Evolutionary conservation across 2,329 filamentous ascomycete species (phyloP).

Genomic region (Apiospora kogelbergensis): DNA sequence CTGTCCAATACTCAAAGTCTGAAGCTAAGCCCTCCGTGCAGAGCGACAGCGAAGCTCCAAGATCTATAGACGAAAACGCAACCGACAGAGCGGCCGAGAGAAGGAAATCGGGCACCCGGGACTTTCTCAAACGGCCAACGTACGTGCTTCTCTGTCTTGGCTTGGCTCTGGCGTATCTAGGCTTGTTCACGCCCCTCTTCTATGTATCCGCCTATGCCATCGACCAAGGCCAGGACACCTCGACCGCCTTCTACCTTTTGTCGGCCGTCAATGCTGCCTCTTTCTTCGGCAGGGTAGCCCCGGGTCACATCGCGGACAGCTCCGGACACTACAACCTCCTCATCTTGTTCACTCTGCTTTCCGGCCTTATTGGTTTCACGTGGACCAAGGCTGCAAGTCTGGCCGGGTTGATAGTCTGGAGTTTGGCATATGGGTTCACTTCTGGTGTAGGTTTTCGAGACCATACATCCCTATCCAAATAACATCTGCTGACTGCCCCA

Average conservation of each 20-base stretch:
- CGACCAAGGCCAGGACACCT: slow-evolving; percentile 9
- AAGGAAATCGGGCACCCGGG: no score
- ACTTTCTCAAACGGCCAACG: slow-evolving; percentile 3
- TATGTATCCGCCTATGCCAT: slow-evolving; percentile 36
- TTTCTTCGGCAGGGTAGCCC: slow-evolving; percentile 37
- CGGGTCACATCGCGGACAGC: slow-evolving; percentile 36
- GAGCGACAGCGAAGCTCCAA: not conserved
- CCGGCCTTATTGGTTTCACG: slow-evolving; percentile 42
- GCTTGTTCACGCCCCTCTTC: slow-evolving; percentile 43
- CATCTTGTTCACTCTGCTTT: slow-evolving; percentile 28
- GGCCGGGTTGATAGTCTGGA: slow-evolving; percentile 44
- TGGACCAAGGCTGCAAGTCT: slow-evolving; percentile 42
- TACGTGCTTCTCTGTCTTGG: slow-evolving; percentile 29
- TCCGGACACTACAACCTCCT: slow-evolving; percentile 36
- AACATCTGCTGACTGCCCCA: not conserved
- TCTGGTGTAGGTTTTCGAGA: slow-evolving; percentile 37
- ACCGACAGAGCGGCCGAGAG: not conserved
- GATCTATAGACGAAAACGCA: not conserved
- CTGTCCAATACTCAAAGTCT: slow-evolving; percentile 15
- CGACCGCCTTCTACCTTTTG: slow-evolving; percentile 35
- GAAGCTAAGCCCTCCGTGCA: slow-evolving; percentile 32
- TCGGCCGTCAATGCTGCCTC: slow-evolving; percentile 39
- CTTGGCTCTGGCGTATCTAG: slow-evolving; percentile 27
- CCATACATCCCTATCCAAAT: no score
- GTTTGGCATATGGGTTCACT: slow-evolving; percentile 44